These are phyloP conservation scores for Fusarium verticillioides DNA, from an alignment of 2,329 filamentous ascomycete genomes.

Conservation along the genomic window DNA sequence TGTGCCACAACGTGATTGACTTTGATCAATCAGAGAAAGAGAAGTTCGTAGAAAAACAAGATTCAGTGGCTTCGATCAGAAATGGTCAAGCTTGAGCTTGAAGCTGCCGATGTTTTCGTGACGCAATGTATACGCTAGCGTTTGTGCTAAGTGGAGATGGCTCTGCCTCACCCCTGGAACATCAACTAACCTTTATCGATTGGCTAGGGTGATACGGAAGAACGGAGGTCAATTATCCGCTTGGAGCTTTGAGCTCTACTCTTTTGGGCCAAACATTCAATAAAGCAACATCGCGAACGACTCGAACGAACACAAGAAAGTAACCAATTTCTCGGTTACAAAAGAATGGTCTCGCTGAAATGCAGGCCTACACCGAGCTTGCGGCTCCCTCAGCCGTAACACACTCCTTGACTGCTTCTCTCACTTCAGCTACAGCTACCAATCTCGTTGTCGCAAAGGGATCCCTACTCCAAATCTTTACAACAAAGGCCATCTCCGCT, in stretches of 20 bases:
- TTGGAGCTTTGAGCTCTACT: slow-evolving; percentile 31
- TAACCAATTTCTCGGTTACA: slow-evolving; percentile 35
- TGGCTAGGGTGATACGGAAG: background rate
- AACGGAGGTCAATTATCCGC: slow-evolving; percentile 25
- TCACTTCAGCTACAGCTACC: slow-evolving; percentile 77
- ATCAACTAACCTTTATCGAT: background rate
- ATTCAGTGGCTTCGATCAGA: slow-evolving; percentile 20
- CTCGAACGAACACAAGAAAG: background rate
- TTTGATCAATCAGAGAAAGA: slow-evolving; percentile 24
- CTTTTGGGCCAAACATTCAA: slow-evolving; percentile 35
- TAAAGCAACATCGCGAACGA: slow-evolving; percentile 28
- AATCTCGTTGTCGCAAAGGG: slow-evolving; percentile 94
- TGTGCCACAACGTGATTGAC: slow-evolving; percentile 4
- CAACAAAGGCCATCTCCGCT: slow-evolving; percentile 73
- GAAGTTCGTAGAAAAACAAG: slow-evolving; percentile 20
- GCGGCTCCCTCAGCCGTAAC: slow-evolving; percentile 94
- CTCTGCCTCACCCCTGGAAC: slow-evolving; percentile 8
- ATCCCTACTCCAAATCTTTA: slow-evolving; percentile 92
- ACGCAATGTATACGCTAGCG: slow-evolving; percentile 42
- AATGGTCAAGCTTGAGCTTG: slow-evolving; percentile 28
- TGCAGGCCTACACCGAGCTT: slow-evolving; percentile 99
- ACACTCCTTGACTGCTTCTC: slow-evolving; percentile 82
- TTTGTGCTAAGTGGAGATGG: slow-evolving; percentile 15
- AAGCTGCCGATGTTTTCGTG: slow-evolving; percentile 36
- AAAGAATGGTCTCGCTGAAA: slow-evolving; percentile 58